Base-by-base conservation (phyloP, 495 filamentous ascomycete species). In the Bathelium albidoporum region DNA sequence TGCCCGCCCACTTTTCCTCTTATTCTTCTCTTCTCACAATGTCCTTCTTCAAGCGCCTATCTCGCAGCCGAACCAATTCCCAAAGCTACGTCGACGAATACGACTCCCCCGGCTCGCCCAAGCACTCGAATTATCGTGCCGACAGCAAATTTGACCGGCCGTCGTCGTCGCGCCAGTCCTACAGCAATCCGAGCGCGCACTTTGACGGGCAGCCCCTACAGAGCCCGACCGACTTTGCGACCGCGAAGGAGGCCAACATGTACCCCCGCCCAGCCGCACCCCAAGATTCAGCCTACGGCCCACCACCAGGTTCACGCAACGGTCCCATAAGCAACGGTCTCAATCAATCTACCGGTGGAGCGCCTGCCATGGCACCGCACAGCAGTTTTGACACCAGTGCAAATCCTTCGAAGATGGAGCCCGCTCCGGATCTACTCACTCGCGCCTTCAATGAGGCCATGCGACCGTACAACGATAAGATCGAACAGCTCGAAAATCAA, bases 371-470 rank as follows among this genome's bases (percentile, higher is more conserved):
- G 49, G 49, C 49, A 55, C 22, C 49, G 9, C 49, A 55, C 2
- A 4, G 16, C 49, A 55, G 49, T 55, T 55, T 55, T 65, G 66
- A 29, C 63, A 12, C 65, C 61, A 32, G 58, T 64, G 58, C 65
- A 36, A 20, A 60, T 60, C 22, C 61, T 7, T 52, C 58, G 44
- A 73, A 69, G 44, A 26, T 62, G 3, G 72, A 73, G 62, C 68
- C 74, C n/a, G 73, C 74, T 49, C 78, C 78, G 11, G 78, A 81
- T 61, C 73, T 79, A 9, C 68, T 81, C 61, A 73, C 76, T 43
- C 74, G 73, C 58, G 79, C 79, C 20, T 81, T 80, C 76, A 79
- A 79, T 62, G 75, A 78, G 55, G 76, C 79, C 18, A 68, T 80
- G 60, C 68, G 75, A 43, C 79, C 79, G 11, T 78, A 79, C 62